These are phyloP conservation scores for Trypanosoma caninum DNA, from an alignment of 208 protist genomes.

Conservation along the genomic window DNA sequence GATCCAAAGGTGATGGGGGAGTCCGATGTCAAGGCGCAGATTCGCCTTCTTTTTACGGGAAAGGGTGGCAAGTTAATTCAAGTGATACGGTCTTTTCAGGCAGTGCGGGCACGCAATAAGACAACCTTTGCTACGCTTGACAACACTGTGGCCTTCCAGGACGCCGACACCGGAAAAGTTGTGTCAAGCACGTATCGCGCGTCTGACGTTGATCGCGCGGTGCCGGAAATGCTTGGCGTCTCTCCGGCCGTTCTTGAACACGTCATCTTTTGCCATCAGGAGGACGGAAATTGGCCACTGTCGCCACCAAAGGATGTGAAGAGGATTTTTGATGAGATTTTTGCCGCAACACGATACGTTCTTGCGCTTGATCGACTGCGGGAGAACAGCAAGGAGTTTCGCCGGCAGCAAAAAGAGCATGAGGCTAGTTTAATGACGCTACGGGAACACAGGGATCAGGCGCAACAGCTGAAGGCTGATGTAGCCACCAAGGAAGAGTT, in stretches of 20 bases:
- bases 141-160: conserved; percentile 90
- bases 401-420: conserved; percentile 80
- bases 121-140: conserved; percentile 93
- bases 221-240: conserved; percentile 97
- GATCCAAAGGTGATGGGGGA: conserved; percentile 96
- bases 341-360: conserved; percentile 94
- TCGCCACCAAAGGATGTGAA: conserved; percentile 93
- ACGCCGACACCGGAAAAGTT: conserved; percentile 75
- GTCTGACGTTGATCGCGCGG: conserved; percentile 94
- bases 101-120: conserved; percentile 85
- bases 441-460: conserved; percentile 78
- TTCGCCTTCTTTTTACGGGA: conserved; percentile 92
- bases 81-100: conserved; percentile 92
- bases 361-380: conserved; percentile 83
- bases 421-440: conserved; percentile 70
- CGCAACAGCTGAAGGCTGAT: conserved; percentile 49
- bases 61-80: conserved; percentile 82
- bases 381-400: conserved; percentile 85
- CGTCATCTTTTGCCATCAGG: conserved; percentile 98
- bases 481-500: conserved; percentile 60
- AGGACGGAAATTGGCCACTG: conserved; percentile 98
- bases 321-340: conserved; percentile 99
- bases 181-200: conserved; percentile 85
- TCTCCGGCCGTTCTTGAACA: conserved; percentile 97
- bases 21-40: conserved; percentile 96